These are phyloP conservation scores for Clarireedia monteithiana DNA, from an alignment of 2,329 filamentous ascomycete species.

Conservation along the genomic window DNA sequence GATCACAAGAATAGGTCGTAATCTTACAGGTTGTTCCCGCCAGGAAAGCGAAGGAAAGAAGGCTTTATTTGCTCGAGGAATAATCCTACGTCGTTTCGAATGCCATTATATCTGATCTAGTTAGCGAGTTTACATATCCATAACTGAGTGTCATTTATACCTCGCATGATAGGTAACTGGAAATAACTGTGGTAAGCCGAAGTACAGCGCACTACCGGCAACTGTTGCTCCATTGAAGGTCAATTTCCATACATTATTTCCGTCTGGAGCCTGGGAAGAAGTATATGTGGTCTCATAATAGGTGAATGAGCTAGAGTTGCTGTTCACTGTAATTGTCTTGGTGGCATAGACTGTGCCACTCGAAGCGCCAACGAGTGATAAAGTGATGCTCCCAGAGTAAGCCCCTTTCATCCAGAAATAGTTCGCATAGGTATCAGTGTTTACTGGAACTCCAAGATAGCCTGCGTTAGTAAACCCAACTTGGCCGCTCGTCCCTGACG, in stretches of 20 bases:
- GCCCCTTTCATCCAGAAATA: slow-evolving; percentile 16
- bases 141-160: neutral
- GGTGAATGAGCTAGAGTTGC: slow-evolving; percentile 3
- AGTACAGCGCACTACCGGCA: slow-evolving; percentile 34
- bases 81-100: slow-evolving; percentile 46
- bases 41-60: slow-evolving; percentile 53
- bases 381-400: slow-evolving; percentile 11
- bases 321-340: slow-evolving; percentile 8
- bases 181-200: slow-evolving; percentile 50
- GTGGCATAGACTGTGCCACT: slow-evolving; percentile 11
- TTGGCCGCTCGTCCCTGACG: slow-evolving; percentile 17
- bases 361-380: slow-evolving; percentile 2
- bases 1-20: slow-evolving; percentile 25
- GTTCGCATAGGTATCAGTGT: slow-evolving; percentile 13
- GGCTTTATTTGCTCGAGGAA: slow-evolving; percentile 43
- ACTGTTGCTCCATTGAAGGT: slow-evolving; percentile 40
- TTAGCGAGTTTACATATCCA: neutral
- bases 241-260: slow-evolving; percentile 47
- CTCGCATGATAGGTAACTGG: slow-evolving; percentile 47
- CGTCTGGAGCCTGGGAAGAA: slow-evolving; percentile 9
- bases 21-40: slow-evolving; percentile 50
- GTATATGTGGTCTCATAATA: slow-evolving; percentile 10
- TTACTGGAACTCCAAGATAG: slow-evolving; percentile 24
- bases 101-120: slow-evolving; percentile 40
- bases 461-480: slow-evolving; percentile 27